Base-by-base conservation (phyloP, 768 basidiomycete species). In the Calocera viscosa region DNA sequence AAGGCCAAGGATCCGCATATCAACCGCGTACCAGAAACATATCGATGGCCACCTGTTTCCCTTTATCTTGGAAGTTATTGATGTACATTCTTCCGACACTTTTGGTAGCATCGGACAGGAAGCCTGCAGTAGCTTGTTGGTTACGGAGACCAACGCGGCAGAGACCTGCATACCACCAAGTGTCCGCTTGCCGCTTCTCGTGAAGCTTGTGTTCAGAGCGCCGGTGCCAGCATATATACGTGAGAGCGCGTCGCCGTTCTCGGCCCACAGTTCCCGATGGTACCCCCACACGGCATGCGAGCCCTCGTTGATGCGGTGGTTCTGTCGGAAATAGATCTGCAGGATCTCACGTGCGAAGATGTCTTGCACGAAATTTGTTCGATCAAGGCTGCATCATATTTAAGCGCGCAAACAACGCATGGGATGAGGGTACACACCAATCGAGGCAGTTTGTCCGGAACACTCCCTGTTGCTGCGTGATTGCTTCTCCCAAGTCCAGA, bases 311-410 rank as follows among this genome's bases (percentile, higher is more conserved):
- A 88, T 88, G 1, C 86, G 84, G 41, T 86, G 86, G 64, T 90
- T 84, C 40, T 92, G 86, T 43, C 81, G 74, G 38, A 98, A 83
- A 73, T 91, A 98, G 69, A 90, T 84, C 72, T 93, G 88, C 17
- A 97, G 80, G 0, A 87, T 85, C 43, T 82, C 83, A 14, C 88
- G 83, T 2, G 94, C 95, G 49, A 97, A 80, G 71, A 96, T 92
- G 72, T 98, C 95, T 76, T 99, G 91, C 0, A 96, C 87, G 71
- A 97, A 95, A 75, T 99, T 99, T 2, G 96, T 99, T 40, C 96
- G 87, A 72, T 99, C 95, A 70, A 99, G 79, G 75, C 96, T 96
- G 72, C 67, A 8, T 22, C n/a, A 47, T 10, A 66, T 33, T 67
- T 30, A 65, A 63, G 30, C 33, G 64, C 43, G 60, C 10, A 22